Base-by-base conservation (phyloP, 164 flowering plant genomes). In the Piper betle region DNA sequence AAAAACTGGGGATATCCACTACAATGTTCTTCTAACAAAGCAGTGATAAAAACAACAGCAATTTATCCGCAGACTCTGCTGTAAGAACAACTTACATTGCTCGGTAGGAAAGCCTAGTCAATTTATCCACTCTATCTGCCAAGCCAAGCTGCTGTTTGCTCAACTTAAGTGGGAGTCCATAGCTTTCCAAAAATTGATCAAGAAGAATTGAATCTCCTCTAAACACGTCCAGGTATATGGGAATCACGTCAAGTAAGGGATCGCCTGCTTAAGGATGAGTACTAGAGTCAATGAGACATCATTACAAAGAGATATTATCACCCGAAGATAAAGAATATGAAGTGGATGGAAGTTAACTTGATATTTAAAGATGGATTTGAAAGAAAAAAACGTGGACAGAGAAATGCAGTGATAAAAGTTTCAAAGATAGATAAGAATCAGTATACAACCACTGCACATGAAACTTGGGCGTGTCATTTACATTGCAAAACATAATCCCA, bases 201-300 rank as follows among this genome's bases (percentile, higher is more conserved):
- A 93, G 74, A 58, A 93, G 86, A 42, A 12, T 18, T 15, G 77
- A 17, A 68, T 90, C 82, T 64, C 99, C 97, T 78, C 86, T 77
- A 69, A 93, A 93, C 57, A 93, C 65, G 67, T 93, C 97, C 39
- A 93, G 67, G 68, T 88, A 74, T 69, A 88, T 80, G 0, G 97
- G 97, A 62, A 90, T 85, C 73, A 93, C 62, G 62, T 93, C 97
- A 72, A 59, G 78, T 57, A 93, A 57, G 46, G 92, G 96, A 60
- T 93, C 94, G 54, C 97, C 99, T 93, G 82, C 65, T 75, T 39
- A 64, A 52, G 64, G 62, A 68, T 48, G 54, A 18, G 8, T n/a
- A 12, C 5, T 20, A 39, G 5, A 11, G 33, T 25, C 33, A 25
- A 25, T 25, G 33, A 25, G 1, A 25, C 33, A 25, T 25, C 33